phyloP scores from a whole-genome alignment of 2,329 filamentous ascomycete genomes.

The Hortaea sp. region DNA sequence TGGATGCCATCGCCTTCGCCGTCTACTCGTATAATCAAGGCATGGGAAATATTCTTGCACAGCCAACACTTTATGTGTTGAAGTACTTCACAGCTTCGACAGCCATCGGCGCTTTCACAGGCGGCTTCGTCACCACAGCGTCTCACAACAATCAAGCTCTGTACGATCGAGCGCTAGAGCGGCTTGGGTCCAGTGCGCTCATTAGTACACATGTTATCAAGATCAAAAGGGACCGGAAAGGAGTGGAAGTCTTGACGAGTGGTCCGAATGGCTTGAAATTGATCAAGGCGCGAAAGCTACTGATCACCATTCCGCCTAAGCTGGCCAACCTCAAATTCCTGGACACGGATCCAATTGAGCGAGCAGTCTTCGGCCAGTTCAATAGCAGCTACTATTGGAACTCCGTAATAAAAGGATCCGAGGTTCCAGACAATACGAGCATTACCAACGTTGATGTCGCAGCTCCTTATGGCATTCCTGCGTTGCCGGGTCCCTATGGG shows the following conservation, averaged over 20 bases:
- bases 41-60: constrained; percentile 33
- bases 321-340: constrained; percentile 27
- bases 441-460: constrained; percentile 9
- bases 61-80: constrained; percentile 38
- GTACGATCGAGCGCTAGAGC: constrained; percentile 14
- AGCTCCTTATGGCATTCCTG: constrained; percentile 9
- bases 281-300: constrained; percentile 31
- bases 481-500: constrained; percentile 9
- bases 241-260: constrained; percentile 20
- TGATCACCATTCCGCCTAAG: constrained; percentile 35
- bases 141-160: constrained; percentile 13
- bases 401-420: constrained; percentile 10
- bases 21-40: constrained; percentile 36
- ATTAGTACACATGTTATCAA: constrained; percentile 15
- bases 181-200: constrained; percentile 19
- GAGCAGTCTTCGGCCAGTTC: constrained; percentile 2
- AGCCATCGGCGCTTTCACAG: constrained; percentile 5
- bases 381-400: constrained; percentile 14
- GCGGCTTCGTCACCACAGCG: constrained; percentile 11
- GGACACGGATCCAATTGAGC: constrained; percentile 20
- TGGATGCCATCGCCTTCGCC: constrained; percentile 33
- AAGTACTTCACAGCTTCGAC: constrained; percentile 20
- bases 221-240: constrained; percentile 9
- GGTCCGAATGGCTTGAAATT: constrained; percentile 23
- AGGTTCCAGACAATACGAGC: constrained; percentile 10